These are phyloP conservation scores for Saprolegnia diclina DNA, from an alignment of 352 stramenopile genomes.

Conservation along the genomic window DNA sequence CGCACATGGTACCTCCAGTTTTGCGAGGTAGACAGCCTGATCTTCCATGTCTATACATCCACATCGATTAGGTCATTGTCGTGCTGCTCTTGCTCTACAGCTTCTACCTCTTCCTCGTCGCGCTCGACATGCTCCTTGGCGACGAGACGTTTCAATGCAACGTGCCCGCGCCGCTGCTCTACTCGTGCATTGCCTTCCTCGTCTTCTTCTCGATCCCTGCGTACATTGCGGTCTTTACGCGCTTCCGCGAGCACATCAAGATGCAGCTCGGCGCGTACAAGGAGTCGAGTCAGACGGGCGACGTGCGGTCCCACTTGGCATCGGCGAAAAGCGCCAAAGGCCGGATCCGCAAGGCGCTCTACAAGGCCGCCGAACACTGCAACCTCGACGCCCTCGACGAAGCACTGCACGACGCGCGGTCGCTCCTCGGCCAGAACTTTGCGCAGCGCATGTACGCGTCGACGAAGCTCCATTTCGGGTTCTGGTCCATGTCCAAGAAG, in stretches of 20 bases:
- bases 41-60: not conserved
- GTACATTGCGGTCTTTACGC: constrained; percentile 60
- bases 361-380: constrained; percentile 59
- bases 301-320: constrained; percentile 60
- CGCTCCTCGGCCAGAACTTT: constrained; percentile 48
- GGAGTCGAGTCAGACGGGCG: constrained; percentile 72
- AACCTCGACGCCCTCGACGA: constrained; percentile 55
- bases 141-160: constrained; percentile 54
- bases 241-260: constrained; percentile 78
- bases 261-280: constrained; percentile 80
- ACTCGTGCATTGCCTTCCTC: constrained; percentile 45
- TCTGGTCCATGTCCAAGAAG: constrained; percentile 74
- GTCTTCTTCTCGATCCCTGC: constrained; percentile 63
- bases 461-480: constrained; percentile 52
- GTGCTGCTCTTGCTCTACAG: constrained; percentile 14
- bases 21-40: constrained; percentile 45
- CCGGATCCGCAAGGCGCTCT: constrained; percentile 62
- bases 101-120: constrained; percentile 28
- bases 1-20: constrained; percentile 68
- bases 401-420: constrained; percentile 49
- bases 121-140: constrained; percentile 48
- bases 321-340: constrained; percentile 33
- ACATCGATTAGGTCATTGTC: constrained; percentile 12
- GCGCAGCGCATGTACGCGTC: constrained; percentile 60
- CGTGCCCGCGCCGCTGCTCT: constrained; percentile 38